Base-by-base conservation (phyloP, 371 early-diverging fungal species). In the Mucor piriformis region DNA sequence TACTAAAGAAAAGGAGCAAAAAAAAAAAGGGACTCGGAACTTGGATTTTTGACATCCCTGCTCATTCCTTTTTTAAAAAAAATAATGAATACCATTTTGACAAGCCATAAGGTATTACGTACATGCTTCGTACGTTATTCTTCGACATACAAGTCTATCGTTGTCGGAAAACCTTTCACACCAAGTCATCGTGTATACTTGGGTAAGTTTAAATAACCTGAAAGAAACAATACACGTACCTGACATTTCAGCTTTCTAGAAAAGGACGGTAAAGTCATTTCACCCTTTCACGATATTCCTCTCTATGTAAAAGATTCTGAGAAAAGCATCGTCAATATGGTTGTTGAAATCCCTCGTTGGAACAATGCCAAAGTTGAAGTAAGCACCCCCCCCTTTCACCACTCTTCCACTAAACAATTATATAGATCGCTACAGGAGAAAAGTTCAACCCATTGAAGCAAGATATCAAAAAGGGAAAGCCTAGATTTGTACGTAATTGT, bases 271-370 rank as follows among this genome's bases (percentile, higher is more conserved):
- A 67, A 67, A 18, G 67, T 82, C 13, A 81, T 99, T 61, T 98
- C 99, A 23, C 95, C 98, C 42, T 99, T 99, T 83, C 99, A 99
- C 82, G 99, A 99, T 80, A 95, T 99, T 74, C 98, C 99, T 15
- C 83, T 97, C n/a, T 92, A 87, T 70, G 91, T 92, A 50, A 87
- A 95, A 68, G 76, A 81, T 50, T 1, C 24, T 10, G 88, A 89
- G 50, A 93, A 94, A 74, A 86, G 86, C 33, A 76, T 95, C 59
- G 76, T 94, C 72, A 97, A 99, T 88, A 95, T 96, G 93, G 88
- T 98, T 40, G 96, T 99, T 42, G 99, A 99, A 78, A 96, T 99
- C 57, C 99, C 99, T 42, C 89, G 99, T 54, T 99, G 99, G 97
- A 92, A 97, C 64, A 99, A 99, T 80, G 99, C 98, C 64, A 99